Conservation (phyloP, 768 basidiomycete species). For the Agaricus bisporus region DNA sequence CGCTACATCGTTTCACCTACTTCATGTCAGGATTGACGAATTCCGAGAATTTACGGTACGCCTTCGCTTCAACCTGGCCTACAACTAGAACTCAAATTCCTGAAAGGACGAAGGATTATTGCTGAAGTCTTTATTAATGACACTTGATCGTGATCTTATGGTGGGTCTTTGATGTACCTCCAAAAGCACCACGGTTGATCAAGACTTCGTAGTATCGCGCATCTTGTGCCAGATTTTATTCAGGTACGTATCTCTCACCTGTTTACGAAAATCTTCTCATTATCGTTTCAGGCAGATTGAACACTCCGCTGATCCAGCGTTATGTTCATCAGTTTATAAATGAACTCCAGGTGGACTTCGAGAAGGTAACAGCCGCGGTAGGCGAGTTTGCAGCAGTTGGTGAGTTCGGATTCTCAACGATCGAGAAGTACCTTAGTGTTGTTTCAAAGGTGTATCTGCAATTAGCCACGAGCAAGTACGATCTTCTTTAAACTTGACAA, state of each 20-base stretch:
- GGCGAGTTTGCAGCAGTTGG: conserved; percentile 1
- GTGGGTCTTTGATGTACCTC: neutral
- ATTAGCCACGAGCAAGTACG: conserved; percentile 2
- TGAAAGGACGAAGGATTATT: neutral
- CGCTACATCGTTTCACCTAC: neutral
- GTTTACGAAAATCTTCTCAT: neutral
- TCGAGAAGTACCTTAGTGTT: neutral
- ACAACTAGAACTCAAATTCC: neutral
- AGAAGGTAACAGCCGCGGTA: neutral
- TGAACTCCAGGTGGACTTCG: neutral
- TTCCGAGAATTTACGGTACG: conserved; percentile 3
- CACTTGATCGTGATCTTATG: neutral
- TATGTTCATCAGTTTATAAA: conserved; percentile 5
- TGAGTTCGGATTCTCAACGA: neutral
- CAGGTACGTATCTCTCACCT: neutral
- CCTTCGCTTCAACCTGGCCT: neutral
- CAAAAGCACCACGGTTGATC: neutral
- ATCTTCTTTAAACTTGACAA: conserved; percentile 3
- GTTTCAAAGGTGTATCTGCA: neutral
- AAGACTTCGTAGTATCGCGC: neutral
- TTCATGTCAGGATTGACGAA: conserved; percentile 1
- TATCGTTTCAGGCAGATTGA: neutral
- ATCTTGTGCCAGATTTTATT: conserved; percentile 2
- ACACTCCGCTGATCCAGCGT: conserved; percentile 4
- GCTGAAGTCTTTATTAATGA: neutral